Evolutionary conservation across 805 yeast species (phyloP).

Genomic region (Candida boidinii): DNA sequence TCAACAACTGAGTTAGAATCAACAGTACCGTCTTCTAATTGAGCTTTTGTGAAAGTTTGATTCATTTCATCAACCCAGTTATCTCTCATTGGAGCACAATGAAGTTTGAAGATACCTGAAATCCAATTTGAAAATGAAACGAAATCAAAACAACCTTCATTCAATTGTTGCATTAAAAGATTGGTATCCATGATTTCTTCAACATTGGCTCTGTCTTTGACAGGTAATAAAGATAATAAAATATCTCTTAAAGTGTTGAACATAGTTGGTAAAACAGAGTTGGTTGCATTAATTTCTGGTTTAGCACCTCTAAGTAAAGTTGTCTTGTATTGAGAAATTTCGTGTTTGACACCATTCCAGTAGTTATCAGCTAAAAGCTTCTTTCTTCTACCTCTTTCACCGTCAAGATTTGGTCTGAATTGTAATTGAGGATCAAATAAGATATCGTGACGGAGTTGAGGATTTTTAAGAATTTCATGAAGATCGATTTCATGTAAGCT

Average conservation of each 20-base stretch:
- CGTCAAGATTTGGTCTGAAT: constrained; percentile 85
- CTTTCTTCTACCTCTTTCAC: constrained; percentile 81
- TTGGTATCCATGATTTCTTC: constrained; percentile 71
- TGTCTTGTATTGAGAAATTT: constrained; percentile 32
- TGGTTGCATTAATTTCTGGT: constrained; percentile 8
- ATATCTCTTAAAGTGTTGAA: constrained; percentile 76
- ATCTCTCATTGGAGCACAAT: constrained; percentile 95
- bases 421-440: constrained; percentile 87
- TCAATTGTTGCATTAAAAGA: constrained; percentile 64
- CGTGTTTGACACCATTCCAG: constrained; percentile 71
- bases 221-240: constrained; percentile 65
- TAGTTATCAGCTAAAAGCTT: constrained; percentile 68
- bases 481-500: constrained; percentile 80
- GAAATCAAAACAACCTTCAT: constrained; percentile 65
- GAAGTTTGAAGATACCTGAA: constrained; percentile 69
- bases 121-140: constrained; percentile 66
- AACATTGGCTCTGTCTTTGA: constrained; percentile 60
- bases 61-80: constrained; percentile 82
- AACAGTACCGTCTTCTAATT: constrained; percentile 3
- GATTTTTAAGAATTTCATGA: constrained; percentile 82
- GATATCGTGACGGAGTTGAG: constrained; percentile 88
- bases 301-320: background rate
- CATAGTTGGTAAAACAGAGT: constrained; percentile 47
- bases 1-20: constrained; percentile 44
- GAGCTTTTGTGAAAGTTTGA: constrained; percentile 41